Conservation (phyloP, 306 rosid species). For the Glycine tomentella region DNA sequence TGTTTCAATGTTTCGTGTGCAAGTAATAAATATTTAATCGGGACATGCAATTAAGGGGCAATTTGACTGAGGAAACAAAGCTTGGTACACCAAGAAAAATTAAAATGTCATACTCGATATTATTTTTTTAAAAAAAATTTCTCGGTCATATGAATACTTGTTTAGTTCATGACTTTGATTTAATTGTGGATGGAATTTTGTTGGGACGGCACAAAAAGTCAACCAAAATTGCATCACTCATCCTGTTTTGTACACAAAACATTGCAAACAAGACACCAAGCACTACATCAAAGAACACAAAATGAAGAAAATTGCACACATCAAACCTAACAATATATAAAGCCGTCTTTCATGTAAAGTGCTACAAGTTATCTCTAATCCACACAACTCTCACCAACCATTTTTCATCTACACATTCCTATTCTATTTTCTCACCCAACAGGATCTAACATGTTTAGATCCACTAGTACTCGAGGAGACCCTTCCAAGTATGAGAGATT, state of each 20-base stretch:
- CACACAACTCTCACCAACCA: slow-evolving; percentile 38
- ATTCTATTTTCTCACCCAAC: no score
- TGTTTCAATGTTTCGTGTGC: slow-evolving; percentile 35
- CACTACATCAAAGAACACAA: not conserved
- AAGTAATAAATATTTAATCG: not conserved
- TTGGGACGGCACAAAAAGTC: slow-evolving; percentile 47
- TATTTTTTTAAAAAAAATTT: no score
- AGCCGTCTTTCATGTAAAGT: not conserved
- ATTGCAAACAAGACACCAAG: slow-evolving; percentile 28
- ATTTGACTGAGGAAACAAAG: slow-evolving; percentile 48
- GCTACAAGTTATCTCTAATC: slow-evolving; percentile 21
- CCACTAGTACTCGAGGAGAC: slow-evolving; percentile 49
- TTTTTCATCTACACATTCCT: not conserved
- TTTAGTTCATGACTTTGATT: not conserved
- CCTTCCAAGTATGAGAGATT: slow-evolving; percentile 54
- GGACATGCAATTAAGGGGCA: not conserved
- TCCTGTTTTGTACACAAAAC: slow-evolving; percentile 6
- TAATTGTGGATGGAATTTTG: slow-evolving; percentile 27
- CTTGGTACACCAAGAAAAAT: slow-evolving; percentile 40
- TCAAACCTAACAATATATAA: slow-evolving; percentile 36
- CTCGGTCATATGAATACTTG: not conserved
- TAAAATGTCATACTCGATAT: slow-evolving; percentile 16
- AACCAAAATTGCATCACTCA: not conserved
- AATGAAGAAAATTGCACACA: slow-evolving; percentile 1
- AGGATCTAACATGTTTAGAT: slow-evolving; percentile 55